A percentile compares a stretch with the other conserved stretches of the same genome.
phyloP scores from a whole-genome alignment of 2,329 filamentous ascomycete genomes.

The Penicillium verrucosum region DNA sequence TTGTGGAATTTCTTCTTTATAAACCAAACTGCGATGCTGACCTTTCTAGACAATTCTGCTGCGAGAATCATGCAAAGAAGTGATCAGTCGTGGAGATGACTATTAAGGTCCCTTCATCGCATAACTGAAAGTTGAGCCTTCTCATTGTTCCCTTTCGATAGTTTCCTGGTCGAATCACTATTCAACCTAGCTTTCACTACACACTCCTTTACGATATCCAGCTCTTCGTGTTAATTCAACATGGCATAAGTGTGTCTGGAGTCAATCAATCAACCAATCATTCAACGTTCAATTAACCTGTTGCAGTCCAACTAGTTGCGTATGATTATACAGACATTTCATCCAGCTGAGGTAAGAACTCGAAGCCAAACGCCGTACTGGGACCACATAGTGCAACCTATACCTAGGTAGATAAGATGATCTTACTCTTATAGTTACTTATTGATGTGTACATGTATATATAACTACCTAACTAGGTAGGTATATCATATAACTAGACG shows the following conservation, averaged over 20 bases:
- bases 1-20: constrained; percentile 12
- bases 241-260: neutral
- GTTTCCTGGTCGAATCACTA: neutral
- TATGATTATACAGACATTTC: too few relatives aligned
- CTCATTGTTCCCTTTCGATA: neutral
- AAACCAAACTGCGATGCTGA: constrained; percentile 11
- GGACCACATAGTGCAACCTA: too few relatives aligned
- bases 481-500: neutral
- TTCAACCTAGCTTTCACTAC: neutral
- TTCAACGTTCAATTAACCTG: too few relatives aligned
- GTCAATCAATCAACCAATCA: too few relatives aligned
- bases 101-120: constrained; percentile 37
- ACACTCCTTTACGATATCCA: neutral
- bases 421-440: too few relatives aligned
- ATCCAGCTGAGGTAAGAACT: too few relatives aligned
- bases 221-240: constrained; percentile 1
- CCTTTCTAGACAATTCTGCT: constrained; percentile 48
- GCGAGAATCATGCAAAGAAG: constrained; percentile 47
- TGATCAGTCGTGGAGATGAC: constrained; percentile 53
- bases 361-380: too few relatives aligned
- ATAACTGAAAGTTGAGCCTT: neutral
- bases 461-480: too few relatives aligned
- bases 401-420: too few relatives aligned
- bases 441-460: too few relatives aligned
- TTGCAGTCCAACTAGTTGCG: too few relatives aligned